Conservation (phyloP, 768 basidiomycete genomes). For the Amanita rubescens region DNA sequence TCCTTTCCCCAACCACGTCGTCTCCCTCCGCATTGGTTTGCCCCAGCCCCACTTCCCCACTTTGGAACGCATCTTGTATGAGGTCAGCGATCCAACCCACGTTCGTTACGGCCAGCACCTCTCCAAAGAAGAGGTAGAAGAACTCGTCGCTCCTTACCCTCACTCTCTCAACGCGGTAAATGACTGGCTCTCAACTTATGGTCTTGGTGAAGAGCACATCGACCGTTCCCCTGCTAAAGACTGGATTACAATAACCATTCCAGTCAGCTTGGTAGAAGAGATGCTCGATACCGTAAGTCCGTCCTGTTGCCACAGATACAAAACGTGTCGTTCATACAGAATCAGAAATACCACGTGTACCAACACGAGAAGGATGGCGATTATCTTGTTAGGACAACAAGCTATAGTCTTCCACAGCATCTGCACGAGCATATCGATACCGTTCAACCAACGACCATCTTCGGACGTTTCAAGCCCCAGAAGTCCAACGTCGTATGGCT, state of each 20-base stretch:
- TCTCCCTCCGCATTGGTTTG: conserved; percentile 52
- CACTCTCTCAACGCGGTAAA: conserved; percentile 48
- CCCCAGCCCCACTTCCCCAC: conserved; percentile 41
- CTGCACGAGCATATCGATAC: conserved; percentile 57
- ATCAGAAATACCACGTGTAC: conserved; percentile 44
- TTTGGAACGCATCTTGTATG: conserved; percentile 44
- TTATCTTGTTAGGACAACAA: conserved; percentile 51
- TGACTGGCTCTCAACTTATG: conserved; percentile 53
- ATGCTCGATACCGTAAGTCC: conserved; percentile 54
- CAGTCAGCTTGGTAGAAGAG: conserved; percentile 50
- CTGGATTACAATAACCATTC: conserved; percentile 58
- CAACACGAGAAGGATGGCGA: conserved; percentile 39
- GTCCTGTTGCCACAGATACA: not conserved
- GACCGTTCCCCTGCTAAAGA: conserved; percentile 53
- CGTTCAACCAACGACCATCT: conserved; percentile 65
- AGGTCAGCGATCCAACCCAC: conserved; percentile 50
- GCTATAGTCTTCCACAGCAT: conserved; percentile 53
- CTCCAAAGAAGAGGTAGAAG: conserved; percentile 60
- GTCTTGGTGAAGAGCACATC: conserved; percentile 38
- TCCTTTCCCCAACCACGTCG: conserved; percentile 37
- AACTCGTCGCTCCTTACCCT: conserved; percentile 50
- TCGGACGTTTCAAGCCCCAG: conserved; percentile 42
- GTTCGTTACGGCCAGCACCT: conserved; percentile 45
- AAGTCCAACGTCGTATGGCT: conserved; percentile 32
- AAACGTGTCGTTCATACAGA: not conserved